phyloP scores from a whole-genome alignment of 306 rosid genomes.

The Cucumis hystrix region DNA sequence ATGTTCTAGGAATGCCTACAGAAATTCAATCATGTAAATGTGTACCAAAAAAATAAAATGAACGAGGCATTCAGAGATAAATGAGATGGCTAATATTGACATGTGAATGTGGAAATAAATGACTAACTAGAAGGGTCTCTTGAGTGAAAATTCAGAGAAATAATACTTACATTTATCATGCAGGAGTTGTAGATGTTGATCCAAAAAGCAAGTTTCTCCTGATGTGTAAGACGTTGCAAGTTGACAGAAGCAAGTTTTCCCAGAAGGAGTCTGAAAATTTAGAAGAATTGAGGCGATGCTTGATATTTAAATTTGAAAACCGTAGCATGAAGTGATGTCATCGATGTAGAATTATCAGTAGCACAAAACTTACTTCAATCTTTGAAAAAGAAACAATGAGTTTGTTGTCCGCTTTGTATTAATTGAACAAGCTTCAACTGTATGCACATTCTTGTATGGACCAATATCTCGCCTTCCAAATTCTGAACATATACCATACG shows the following conservation, averaged over 20 bases:
- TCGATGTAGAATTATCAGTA: not conserved
- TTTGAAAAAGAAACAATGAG: constrained; percentile 50
- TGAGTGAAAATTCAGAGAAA: not conserved
- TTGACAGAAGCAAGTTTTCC: constrained; percentile 68
- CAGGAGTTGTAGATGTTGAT: constrained; percentile 88
- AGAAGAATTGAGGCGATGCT: not conserved
- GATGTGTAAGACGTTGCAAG: constrained; percentile 55
- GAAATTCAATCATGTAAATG: not conserved
- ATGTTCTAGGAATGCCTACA: constrained; percentile 67
- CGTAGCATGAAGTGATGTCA: not conserved
- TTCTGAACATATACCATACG: constrained; percentile 49
- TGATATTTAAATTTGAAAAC: not conserved
- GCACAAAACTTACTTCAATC: constrained; percentile 54
- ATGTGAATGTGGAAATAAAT: not conserved
- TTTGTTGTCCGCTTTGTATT: constrained; percentile 54
- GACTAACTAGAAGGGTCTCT: not conserved
- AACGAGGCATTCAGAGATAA: not conserved
- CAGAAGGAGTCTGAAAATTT: constrained; percentile 52
- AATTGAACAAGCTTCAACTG: constrained; percentile 46
- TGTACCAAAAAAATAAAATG: not conserved
- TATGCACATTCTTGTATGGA: constrained; percentile 36
- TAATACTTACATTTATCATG: constrained; percentile 64
- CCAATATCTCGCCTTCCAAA: constrained; percentile 63
- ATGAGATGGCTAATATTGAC: not conserved
- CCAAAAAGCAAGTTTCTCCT: constrained; percentile 97